These are phyloP conservation scores for thale cress (Arabidopsis thaliana) DNA, from an alignment of 345 rosid genomes.

Conservation along the genomic window TAIR10.1 NC_003076.8:22145001-22145500, in stretches of 20 bases:
- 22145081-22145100: conserved; percentile 31
- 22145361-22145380: conserved; percentile 29
- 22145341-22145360: conserved; percentile 40
- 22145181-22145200: conserved; percentile 34
- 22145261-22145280: conserved; percentile 31
- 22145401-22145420: conserved; percentile 22
- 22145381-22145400: conserved; percentile 30
- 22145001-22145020: conserved; percentile 42
- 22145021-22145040: conserved; percentile 40
- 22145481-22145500: neutral
- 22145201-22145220: conserved; percentile 35
- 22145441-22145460: conserved; percentile 3
- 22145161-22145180: conserved; percentile 32
- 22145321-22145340: neutral
- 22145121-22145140: conserved; percentile 23
- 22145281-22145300: conserved; percentile 34
- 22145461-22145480: neutral
- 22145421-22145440: conserved; percentile 11
- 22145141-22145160: conserved; percentile 11
- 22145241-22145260: conserved; percentile 31
- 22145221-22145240: conserved; percentile 39
- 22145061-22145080: conserved; percentile 47
- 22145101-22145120: conserved; percentile 36
- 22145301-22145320: conserved; percentile 41
- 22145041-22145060: conserved; percentile 42